Conservation (phyloP, 2,329 filamentous ascomycete genomes). For the Onygena corvina region DNA sequence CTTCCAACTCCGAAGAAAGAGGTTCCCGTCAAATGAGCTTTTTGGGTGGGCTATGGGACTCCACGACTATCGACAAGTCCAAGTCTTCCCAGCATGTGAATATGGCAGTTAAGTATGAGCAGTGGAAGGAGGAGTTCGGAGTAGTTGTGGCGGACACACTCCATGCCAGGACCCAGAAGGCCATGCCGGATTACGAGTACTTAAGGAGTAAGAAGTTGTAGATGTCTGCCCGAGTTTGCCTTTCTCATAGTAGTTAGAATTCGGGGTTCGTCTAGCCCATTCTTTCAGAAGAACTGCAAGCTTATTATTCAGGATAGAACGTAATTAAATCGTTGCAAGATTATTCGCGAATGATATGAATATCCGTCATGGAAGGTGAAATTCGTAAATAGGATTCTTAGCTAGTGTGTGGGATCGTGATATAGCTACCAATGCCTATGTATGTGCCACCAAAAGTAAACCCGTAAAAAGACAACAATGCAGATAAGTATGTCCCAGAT, state of each 20-base stretch:
- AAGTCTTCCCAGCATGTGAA: slow-evolving; percentile 26
- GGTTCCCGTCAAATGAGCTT: slow-evolving; percentile 2
- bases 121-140: slow-evolving; percentile 30
- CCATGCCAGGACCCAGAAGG: slow-evolving; percentile 20
- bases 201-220: slow-evolving; percentile 18
- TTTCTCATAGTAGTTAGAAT: too few relatives aligned
- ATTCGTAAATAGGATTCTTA: background rate
- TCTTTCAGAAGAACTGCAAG: too few relatives aligned
- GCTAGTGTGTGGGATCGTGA: background rate
- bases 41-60: slow-evolving; percentile 2
- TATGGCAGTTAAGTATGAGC: slow-evolving; percentile 17
- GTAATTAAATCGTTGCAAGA: too few relatives aligned
- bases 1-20: background rate
- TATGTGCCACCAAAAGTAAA: background rate
- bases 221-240: too few relatives aligned
- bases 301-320: too few relatives aligned
- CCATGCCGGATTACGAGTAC: slow-evolving; percentile 33
- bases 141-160: slow-evolving; percentile 18
- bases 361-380: background rate
- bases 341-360: background rate
- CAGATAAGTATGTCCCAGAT: slow-evolving; percentile 1
- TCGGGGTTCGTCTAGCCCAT: too few relatives aligned
- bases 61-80: slow-evolving; percentile 12
- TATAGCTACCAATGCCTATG: slow-evolving; percentile 5
- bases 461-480: background rate